Evolutionary conservation across 2,329 filamentous ascomycete species (phyloP).

Genomic region (Sporothrix protearum): DNA sequence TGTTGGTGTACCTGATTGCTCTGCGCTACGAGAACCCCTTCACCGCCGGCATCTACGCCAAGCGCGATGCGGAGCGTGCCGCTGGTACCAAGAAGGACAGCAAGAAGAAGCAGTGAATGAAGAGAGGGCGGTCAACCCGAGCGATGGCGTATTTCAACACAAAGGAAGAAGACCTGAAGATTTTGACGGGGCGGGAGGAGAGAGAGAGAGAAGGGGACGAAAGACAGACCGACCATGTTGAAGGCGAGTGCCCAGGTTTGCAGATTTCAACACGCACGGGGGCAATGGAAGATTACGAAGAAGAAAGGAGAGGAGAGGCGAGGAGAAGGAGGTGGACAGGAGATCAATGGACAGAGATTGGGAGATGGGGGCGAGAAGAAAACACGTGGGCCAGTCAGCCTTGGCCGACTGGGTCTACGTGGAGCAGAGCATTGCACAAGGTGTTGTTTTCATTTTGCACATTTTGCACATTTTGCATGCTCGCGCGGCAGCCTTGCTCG

Average conservation of each 20-base stretch:
- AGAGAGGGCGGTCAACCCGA: background rate
- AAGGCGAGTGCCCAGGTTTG: conserved; percentile 19
- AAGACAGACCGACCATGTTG: conserved; percentile 1
- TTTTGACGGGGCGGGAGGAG: background rate
- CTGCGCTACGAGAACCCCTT: conserved; percentile 90
- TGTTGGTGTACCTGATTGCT: conserved; percentile 74
- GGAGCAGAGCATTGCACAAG: conserved; percentile 13
- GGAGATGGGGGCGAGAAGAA: background rate
- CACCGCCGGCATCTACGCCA: conserved; percentile 87
- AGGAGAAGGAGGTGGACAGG: background rate
- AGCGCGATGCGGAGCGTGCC: conserved; percentile 63
- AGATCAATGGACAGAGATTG: background rate
- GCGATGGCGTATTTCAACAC: conserved; percentile 23
- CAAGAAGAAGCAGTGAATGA: conserved; percentile 51
- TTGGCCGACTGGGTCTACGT: background rate
- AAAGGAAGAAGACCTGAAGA: background rate
- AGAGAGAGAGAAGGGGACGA: background rate
- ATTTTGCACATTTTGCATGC: conserved; percentile 4
- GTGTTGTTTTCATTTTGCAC: conserved; percentile 18
- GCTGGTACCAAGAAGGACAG: conserved; percentile 38
- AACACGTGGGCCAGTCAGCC: background rate
- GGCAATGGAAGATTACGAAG: conserved; percentile 1
- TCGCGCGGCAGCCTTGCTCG: background rate
- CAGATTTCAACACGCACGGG: conserved; percentile 26
- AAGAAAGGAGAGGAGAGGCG: background rate